phyloP scores from a whole-genome alignment of 83 land plant genomes.

The Isoetes engelmannii region DNA sequence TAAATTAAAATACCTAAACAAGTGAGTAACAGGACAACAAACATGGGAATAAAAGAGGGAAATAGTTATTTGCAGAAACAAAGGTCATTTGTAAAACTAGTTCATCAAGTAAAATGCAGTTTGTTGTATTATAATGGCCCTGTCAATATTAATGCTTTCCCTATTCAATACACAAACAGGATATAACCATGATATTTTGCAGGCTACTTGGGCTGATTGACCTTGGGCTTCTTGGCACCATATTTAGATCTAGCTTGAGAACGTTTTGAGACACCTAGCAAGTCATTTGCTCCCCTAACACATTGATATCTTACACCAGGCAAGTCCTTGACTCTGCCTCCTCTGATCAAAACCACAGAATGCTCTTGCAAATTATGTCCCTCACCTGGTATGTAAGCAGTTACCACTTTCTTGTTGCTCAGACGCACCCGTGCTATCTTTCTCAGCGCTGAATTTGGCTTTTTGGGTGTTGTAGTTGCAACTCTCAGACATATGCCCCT shows the following conservation, averaged over 20 bases:
- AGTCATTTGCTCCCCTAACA: conserved; percentile 14
- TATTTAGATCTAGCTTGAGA: background rate
- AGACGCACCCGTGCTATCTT: conserved; percentile 15
- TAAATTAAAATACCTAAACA: too few species aligned
- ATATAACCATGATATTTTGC: too few species aligned
- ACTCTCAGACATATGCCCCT: too few species aligned
- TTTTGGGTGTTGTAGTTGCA: conserved; percentile 15
- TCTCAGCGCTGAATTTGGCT: conserved; percentile 19
- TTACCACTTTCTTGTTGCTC: conserved; percentile 10
- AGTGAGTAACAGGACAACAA: too few species aligned
- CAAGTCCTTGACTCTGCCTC: conserved; percentile 25
- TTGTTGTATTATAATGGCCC: too few species aligned
- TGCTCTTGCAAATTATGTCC: conserved; percentile 34
- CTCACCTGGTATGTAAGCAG: conserved; percentile 27
- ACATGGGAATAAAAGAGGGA: too few species aligned
- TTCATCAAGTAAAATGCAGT: too few species aligned
- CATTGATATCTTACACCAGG: conserved; percentile 25
- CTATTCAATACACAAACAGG: too few species aligned
- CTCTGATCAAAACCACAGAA: conserved; percentile 23
- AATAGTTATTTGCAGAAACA: too few species aligned
- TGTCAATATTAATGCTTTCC: too few species aligned
- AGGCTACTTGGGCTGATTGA: too few species aligned
- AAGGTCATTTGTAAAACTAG: too few species aligned
- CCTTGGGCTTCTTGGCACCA: conserved; percentile 11
- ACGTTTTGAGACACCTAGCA: conserved; percentile 1